Base-by-base conservation (phyloP, 305 asterid species). In the Solanum hybrid region DNA sequence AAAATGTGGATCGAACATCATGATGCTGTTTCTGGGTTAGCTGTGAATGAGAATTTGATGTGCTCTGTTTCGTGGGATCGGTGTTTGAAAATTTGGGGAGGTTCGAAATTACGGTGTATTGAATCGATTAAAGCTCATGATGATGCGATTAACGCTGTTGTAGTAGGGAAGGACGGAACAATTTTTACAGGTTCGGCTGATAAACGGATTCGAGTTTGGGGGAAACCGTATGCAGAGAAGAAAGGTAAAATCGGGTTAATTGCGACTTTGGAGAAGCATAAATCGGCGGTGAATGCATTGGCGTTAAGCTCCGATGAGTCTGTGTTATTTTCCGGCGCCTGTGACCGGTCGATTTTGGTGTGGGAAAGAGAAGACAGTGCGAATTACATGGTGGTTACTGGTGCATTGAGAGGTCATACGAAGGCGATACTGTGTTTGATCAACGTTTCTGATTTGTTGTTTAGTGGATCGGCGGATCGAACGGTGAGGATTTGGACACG, bases 311-410 rank as follows among this genome's bases (percentile, higher is more conserved):
- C 27, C 0, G 94, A 94, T 89, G 96, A 96, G 69, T 94, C 97
- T 84, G 93, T 95, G 87, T 88, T 97, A 24, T 97, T 94, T 85
- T 97, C 98, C 87, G 98, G 98, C 34, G 91, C 99, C 3, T 93
- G 95, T 88, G 99, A 97, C 77, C 88, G 98, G 81, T 97, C 98
- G 31, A 95, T 96, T 40, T 73, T 96, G 91, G 99, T 97, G n/a
- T 97, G 98, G 98, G 99, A 96, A 10, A 96, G 95, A 56, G 98
- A 95, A 73, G 97, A 93, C 79, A 93, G 97, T 88, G 98, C 96
- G 1, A 91, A 92, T 29, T 93, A 95, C 46, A 96, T 96, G 99
- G 95, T 89, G 94, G 95, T 94, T 73, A 88, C 91, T 5, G 99
- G 99, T 9, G 98, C 98, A 12, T 56, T 97, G 90, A 93, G 98